phyloP scores from a whole-genome alignment of 148 eudicot species.

The Vaccinium vitisidaea region DNA sequence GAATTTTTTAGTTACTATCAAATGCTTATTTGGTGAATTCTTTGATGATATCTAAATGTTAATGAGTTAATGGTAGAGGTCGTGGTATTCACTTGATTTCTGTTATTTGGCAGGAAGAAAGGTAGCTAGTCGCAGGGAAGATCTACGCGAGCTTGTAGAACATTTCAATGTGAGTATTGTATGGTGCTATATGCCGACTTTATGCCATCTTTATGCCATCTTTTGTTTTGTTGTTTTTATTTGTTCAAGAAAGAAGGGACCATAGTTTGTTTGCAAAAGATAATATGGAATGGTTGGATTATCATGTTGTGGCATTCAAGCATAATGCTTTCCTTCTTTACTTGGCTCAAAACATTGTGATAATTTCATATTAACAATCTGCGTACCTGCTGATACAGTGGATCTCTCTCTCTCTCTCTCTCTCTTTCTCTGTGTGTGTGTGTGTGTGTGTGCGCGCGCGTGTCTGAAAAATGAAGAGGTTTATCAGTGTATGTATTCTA shows the following conservation, averaged over 20 bases:
- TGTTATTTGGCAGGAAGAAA: constrained; percentile 56
- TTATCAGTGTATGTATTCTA: neutral
- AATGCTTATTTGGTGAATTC: neutral
- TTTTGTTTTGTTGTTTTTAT: neutral
- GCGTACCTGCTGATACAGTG: neutral
- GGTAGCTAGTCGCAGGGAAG: constrained; percentile 70
- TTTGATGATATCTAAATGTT: neutral
- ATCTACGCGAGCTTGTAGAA: constrained; percentile 77
- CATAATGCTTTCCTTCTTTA: neutral
- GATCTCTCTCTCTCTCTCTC: no score
- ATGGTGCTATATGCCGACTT: neutral
- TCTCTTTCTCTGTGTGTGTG: neutral
- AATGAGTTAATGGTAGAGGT: neutral
- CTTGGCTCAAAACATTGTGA: neutral
- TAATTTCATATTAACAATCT: neutral
- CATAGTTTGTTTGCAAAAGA: neutral
- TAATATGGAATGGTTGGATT: neutral
- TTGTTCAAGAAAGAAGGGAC: neutral
- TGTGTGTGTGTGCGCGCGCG: neutral
- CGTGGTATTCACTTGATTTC: constrained; percentile 8
- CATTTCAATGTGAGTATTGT: constrained; percentile 84
- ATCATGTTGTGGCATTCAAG: neutral
- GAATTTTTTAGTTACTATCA: neutral
- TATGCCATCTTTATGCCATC: no score
- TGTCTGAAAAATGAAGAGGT: neutral